These are phyloP conservation scores for Citrullus amarus DNA, from an alignment of 306 rosid species.

Conservation along the genomic window DNA sequence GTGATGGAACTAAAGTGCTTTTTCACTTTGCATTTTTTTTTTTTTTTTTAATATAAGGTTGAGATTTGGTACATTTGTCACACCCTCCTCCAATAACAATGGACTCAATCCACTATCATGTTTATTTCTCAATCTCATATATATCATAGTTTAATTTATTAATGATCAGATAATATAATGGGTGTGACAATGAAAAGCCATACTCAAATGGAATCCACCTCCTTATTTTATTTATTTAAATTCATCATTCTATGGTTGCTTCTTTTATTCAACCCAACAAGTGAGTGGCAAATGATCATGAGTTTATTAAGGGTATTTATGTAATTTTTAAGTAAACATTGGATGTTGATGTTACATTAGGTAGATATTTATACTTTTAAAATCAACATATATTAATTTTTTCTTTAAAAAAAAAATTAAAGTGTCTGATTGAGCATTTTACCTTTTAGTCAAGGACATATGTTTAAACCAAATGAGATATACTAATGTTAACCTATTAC, in stretches of 20 bases:
- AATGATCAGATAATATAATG: neutral
- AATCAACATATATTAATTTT: too few relatives aligned
- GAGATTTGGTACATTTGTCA: slow-evolving; percentile 3
- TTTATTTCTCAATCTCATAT: neutral
- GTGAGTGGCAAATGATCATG: neutral
- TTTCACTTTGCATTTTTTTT: neutral
- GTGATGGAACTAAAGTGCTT: neutral
- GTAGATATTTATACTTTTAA: neutral
- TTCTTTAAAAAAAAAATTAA: too few relatives aligned
- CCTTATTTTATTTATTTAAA: neutral
- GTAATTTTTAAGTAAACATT: neutral
- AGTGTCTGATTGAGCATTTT: too few relatives aligned
- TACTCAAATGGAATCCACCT: neutral
- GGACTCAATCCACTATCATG: neutral
- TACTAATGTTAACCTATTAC: too few relatives aligned
- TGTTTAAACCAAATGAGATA: too few relatives aligned
- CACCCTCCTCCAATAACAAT: neutral
- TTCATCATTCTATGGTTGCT: neutral
- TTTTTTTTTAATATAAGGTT: neutral
- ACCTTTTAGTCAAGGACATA: too few relatives aligned
- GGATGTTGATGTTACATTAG: neutral
- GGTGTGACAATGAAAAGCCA: neutral
- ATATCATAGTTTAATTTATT: neutral
- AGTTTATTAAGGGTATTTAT: neutral
- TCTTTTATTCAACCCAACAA: neutral